These are phyloP conservation scores for Groenewaldozyma sp. DNA, from an alignment of 1,139 yeast genomes.

Conservation along the genomic window DNA sequence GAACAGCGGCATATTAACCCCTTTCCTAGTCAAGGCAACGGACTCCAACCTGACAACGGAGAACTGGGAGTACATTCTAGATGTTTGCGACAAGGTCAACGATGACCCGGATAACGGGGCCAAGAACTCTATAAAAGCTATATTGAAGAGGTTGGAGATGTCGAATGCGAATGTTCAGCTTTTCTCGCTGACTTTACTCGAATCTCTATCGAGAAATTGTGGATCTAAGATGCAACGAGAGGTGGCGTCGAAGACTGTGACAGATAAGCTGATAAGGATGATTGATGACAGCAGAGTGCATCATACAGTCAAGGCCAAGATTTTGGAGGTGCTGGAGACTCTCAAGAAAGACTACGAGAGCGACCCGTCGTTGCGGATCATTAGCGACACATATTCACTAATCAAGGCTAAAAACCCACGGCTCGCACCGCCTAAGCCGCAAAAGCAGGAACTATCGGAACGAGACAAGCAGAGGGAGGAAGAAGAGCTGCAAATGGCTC, in stretches of 20 bases:
- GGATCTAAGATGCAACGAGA: slow-evolving; percentile 81
- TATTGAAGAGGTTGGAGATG: slow-evolving; percentile 46
- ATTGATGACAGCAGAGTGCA: slow-evolving; percentile 55
- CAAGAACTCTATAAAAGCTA: slow-evolving; percentile 41
- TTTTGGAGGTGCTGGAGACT: slow-evolving; percentile 62
- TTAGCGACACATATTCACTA: slow-evolving; percentile 49
- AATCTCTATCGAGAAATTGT: slow-evolving; percentile 85
- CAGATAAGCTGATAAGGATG: slow-evolving; percentile 46
- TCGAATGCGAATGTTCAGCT: slow-evolving; percentile 76
- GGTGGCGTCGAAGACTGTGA: slow-evolving; percentile 62
- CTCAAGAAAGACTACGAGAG: slow-evolving; percentile 45
- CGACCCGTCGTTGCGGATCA: slow-evolving; percentile 68
- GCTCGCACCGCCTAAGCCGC: slow-evolving; percentile 50
- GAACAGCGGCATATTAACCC: not conserved
- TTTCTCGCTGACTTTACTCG: slow-evolving; percentile 59
- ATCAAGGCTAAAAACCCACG: slow-evolving; percentile 26
- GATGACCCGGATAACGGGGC: slow-evolving; percentile 61
- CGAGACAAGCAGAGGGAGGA: slow-evolving; percentile 56
- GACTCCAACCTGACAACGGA: slow-evolving; percentile 73
- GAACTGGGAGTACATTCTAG: slow-evolving; percentile 76
- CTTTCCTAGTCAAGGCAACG: slow-evolving; percentile 53
- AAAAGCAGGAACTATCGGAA: slow-evolving; percentile 43
- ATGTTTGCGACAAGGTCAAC: slow-evolving; percentile 73
- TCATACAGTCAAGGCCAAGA: slow-evolving; percentile 52
- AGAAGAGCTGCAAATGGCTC: slow-evolving; percentile 67